A percentile compares a stretch with the other conserved stretches of the same genome.
phyloP scores from a whole-genome alignment of 345 rosid genomes.

The Kernera saxatilis region DNA sequence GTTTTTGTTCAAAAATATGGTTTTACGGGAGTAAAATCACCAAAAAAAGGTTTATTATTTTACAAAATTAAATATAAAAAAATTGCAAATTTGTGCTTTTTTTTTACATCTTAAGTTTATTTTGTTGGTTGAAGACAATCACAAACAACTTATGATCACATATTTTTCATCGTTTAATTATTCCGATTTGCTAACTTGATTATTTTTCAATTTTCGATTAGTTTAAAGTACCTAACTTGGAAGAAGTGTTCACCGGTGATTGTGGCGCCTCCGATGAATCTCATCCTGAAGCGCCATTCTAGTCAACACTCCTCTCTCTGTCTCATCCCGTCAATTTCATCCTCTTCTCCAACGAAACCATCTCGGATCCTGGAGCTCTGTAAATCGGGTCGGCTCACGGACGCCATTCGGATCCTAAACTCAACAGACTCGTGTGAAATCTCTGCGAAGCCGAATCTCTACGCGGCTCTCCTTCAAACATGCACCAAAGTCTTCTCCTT shows the following conservation, averaged over 20 bases:
- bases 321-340: conserved; percentile 8
- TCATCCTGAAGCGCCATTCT: conserved; percentile 38
- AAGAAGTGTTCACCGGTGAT: not conserved
- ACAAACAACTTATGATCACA: no score
- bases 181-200: no score
- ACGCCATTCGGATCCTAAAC: conserved; percentile 58
- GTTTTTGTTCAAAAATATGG: no score
- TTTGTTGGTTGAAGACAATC: no score
- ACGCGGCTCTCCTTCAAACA: conserved; percentile 73
- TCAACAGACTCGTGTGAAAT: conserved; percentile 25
- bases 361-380: conserved; percentile 45
- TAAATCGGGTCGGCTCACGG: conserved; percentile 44
- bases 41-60: no score
- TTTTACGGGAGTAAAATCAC: no score
- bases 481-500: conserved; percentile 50
- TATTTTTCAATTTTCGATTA: no score
- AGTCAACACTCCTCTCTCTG: conserved; percentile 30
- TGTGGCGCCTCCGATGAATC: conserved; percentile 42
- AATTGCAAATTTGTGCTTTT: no score
- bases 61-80: no score
- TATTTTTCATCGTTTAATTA: no score
- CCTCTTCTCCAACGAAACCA: conserved; percentile 19
- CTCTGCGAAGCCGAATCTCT: conserved; percentile 46
- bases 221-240: not conserved
- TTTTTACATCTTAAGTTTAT: no score